Evolutionary conservation across 2,329 filamentous ascomycete genomes (phyloP), one percentile per base, ranked within the genome.

Genomic region (Cercospora citrullina): DNA sequence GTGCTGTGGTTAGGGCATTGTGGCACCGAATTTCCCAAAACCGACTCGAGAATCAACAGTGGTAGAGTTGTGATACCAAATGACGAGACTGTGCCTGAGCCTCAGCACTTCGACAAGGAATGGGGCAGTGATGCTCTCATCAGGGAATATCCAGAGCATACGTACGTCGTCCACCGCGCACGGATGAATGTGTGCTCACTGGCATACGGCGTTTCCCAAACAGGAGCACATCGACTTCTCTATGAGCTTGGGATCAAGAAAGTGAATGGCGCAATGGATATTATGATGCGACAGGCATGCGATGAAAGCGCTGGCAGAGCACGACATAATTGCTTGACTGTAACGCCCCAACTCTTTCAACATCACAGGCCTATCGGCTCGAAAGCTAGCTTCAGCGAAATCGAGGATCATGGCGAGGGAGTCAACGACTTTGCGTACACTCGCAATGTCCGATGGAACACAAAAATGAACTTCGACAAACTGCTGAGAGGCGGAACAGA

Each of bases 291-390:
- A 16, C 70, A 77, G 14, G 69, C 80, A 48, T 74, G 77, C 66
- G 73, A 79, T 60, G 72, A 75, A 33, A 64, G 71, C 16, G 63
- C 76, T 42, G 77, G 69, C 14, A 71, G 75, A 9, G 60, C 64
- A 51, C 65, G 79, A 66, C 77, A 80, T 62, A 79, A 76, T 55
- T 81, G 84, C 74, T 51, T 85, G 68, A 78, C 79, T 0, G 76
- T 79, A 1, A 77, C 80, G 67, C 84, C 83, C 0, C 76, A 78
- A 31, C 73, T 86, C 3, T 83, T 86, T 72, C 79, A 83, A n/a
- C 81, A 84, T 16, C 81, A 84, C 68, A 77, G 81, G 1, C 73
- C 79, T 0, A 78, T 77, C 0, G 84, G 84, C 31, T 73, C 73
- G 1, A 75, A 72, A 48, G 74, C 64, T 8, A 69, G 72, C 1